phyloP scores from a whole-genome alignment of 1,139 yeast species.

The Candida sp. region DNA sequence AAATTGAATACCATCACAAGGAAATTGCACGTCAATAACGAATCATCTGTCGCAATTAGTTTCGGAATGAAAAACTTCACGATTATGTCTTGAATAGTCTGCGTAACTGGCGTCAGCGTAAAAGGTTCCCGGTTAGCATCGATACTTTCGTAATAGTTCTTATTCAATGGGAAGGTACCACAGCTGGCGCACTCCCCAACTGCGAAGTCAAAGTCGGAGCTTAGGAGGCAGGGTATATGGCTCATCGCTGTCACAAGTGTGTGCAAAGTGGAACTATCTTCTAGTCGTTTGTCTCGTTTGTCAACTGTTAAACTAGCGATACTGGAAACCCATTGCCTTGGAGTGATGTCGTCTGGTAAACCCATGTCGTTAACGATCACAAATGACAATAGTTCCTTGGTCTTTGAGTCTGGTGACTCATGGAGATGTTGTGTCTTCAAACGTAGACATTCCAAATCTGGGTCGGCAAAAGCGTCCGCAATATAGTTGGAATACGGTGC shows the following conservation, averaged over 20 bases:
- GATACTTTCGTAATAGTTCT: constrained; percentile 25
- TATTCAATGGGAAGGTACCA: constrained; percentile 28
- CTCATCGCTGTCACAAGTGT: constrained; percentile 46
- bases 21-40: constrained; percentile 43
- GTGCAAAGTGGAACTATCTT: constrained; percentile 21
- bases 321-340: background rate
- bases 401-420: background rate
- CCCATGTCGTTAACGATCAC: background rate
- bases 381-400: constrained; percentile 1
- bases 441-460: constrained; percentile 11
- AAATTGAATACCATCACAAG: constrained; percentile 50
- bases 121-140: constrained; percentile 25
- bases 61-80: constrained; percentile 17
- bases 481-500: constrained; percentile 18
- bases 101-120: constrained; percentile 24
- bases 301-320: constrained; percentile 14
- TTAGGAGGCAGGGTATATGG: constrained; percentile 43
- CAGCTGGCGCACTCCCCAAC: constrained; percentile 45
- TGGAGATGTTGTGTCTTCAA: background rate
- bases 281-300: constrained; percentile 6
- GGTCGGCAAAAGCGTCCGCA: constrained; percentile 22
- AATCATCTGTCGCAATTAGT: constrained; percentile 15
- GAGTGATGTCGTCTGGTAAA: background rate
- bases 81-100: constrained; percentile 23
- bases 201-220: constrained; percentile 32